Evolutionary conservation across 164 flowering plant genomes (phyloP).

Genomic region (Sedum album): DNA sequence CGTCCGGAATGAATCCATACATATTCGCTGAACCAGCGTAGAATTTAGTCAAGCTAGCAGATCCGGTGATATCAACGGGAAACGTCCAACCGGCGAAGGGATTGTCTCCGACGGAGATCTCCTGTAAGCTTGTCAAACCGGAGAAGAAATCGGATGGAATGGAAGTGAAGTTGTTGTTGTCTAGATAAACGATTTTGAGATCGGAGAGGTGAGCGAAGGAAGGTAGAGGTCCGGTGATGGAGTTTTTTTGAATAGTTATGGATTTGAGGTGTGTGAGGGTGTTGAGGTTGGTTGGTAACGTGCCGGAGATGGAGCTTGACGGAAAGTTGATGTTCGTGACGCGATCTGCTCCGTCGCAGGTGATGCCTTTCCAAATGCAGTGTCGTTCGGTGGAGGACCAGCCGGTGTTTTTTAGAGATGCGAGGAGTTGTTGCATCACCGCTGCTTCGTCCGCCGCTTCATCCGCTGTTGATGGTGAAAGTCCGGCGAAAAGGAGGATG

Average conservation of each 20-base stretch:
- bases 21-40: constrained; percentile 20
- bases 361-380: constrained; percentile 44
- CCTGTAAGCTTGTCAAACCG: constrained; percentile 32
- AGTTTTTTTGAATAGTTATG: constrained; percentile 34
- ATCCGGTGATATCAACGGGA: constrained; percentile 20
- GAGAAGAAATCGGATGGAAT: constrained; percentile 22
- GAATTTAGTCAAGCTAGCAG: constrained; percentile 19
- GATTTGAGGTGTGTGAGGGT: constrained; percentile 33
- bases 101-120: constrained; percentile 24
- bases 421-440: constrained; percentile 26
- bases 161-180: constrained; percentile 38
- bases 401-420: constrained; percentile 22
- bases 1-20: constrained; percentile 33
- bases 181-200: constrained; percentile 26
- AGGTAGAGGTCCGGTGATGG: constrained; percentile 41
- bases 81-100: constrained; percentile 23
- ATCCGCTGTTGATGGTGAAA: not conserved
- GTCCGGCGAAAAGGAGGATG: constrained; percentile 7
- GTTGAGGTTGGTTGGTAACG: constrained; percentile 29
- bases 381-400: constrained; percentile 25
- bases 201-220: constrained; percentile 26
- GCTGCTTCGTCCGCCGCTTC: constrained; percentile 36
- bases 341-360: constrained; percentile 25
- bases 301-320: constrained; percentile 31
- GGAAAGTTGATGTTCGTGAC: constrained; percentile 39